phyloP scores from a whole-genome alignment of 2,329 filamentous ascomycete genomes.

The Sporothrix mexicana region DNA sequence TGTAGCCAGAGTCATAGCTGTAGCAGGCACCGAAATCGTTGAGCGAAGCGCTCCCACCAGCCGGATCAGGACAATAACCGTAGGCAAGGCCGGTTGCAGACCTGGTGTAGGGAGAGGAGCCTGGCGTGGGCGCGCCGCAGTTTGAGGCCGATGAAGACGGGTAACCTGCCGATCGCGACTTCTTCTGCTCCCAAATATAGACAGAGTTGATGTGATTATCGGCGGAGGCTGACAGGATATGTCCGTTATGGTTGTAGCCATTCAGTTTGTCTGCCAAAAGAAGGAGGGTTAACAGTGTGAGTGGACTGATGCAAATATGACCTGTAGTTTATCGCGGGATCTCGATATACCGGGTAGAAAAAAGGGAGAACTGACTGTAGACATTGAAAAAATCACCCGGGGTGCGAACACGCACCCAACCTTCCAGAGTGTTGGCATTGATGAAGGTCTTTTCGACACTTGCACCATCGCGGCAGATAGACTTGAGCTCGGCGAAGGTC shows the following conservation, averaged over 20 bases:
- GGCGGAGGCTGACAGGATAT: slow-evolving; percentile 25
- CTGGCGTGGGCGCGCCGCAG: not conserved
- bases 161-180: not conserved
- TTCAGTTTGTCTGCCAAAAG: slow-evolving; percentile 24
- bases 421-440: slow-evolving; percentile 26
- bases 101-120: not conserved
- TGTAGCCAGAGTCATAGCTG: slow-evolving; percentile 21
- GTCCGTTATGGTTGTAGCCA: slow-evolving; percentile 23
- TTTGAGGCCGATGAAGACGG: not conserved
- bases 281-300: not conserved
- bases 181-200: slow-evolving; percentile 31
- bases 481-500: slow-evolving; percentile 28
- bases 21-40: not conserved
- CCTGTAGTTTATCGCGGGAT: too few relatives aligned
- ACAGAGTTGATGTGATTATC: slow-evolving; percentile 29
- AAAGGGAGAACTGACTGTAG: slow-evolving; percentile 9
- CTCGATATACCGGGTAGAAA: not conserved
- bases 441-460: slow-evolving; percentile 33
- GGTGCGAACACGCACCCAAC: slow-evolving; percentile 33
- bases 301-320: too few relatives aligned
- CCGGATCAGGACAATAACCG: not conserved
- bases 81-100: not conserved
- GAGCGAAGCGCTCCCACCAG: not conserved
- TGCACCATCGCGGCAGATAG: slow-evolving; percentile 2
- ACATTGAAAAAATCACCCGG: slow-evolving; percentile 18